These are phyloP conservation scores for Suillus spraguei DNA, from an alignment of 768 basidiomycete genomes.

Conservation along the genomic window DNA sequence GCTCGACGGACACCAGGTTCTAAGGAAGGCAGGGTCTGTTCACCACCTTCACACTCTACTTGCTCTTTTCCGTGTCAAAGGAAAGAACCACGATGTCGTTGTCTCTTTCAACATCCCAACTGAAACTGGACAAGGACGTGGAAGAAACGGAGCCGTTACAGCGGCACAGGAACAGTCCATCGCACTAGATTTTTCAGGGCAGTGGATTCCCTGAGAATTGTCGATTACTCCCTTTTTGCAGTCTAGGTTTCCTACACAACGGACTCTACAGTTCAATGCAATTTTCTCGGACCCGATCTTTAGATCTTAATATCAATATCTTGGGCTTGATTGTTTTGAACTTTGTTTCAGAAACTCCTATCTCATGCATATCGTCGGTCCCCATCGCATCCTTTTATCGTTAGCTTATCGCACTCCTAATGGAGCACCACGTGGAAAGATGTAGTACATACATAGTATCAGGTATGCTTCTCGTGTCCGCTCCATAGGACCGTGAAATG, in stretches of 20 bases:
- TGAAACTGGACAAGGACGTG: conserved; percentile 40
- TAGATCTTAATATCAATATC: background rate
- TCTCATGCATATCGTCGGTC: background rate
- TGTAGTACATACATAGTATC: too few species aligned
- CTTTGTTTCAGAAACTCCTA: background rate
- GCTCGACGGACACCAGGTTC: conserved; percentile 68
- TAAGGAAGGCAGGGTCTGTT: conserved; percentile 72
- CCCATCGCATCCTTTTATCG: conserved; percentile 3
- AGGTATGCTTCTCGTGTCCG: background rate
- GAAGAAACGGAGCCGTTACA: conserved; percentile 38
- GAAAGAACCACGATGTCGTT: conserved; percentile 79
- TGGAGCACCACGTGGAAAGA: conserved; percentile 2
- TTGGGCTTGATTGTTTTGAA: background rate
- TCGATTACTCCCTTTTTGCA: conserved; percentile 72
- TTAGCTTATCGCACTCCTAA: conserved; percentile 1
- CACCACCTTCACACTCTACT: conserved; percentile 44
- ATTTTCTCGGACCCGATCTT: conserved; percentile 5
- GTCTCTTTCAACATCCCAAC: conserved; percentile 83
- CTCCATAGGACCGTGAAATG: background rate
- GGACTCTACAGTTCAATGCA: background rate
- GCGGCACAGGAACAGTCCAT: conserved; percentile 33
- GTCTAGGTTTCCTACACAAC: conserved; percentile 1
- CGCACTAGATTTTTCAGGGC: conserved; percentile 53
- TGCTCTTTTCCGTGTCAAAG: conserved; percentile 77
- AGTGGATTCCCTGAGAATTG: conserved; percentile 61